These are phyloP conservation scores for Themeda triandra DNA, from an alignment of 176 grass and related monocot species.

Conservation along the genomic window DNA sequence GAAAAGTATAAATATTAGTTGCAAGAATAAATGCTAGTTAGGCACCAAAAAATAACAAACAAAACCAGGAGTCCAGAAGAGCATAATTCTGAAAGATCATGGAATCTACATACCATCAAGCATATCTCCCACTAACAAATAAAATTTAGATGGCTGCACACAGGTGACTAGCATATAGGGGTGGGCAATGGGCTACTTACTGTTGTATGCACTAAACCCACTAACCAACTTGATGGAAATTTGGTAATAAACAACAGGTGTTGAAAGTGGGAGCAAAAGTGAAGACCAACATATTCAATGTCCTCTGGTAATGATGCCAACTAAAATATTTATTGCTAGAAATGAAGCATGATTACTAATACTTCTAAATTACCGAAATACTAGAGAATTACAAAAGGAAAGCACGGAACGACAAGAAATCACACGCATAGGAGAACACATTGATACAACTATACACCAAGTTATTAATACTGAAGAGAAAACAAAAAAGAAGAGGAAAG, in stretches of 20 bases:
- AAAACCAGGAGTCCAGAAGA: not conserved
- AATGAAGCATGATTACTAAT: not conserved
- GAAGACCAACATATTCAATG: conserved; percentile 17
- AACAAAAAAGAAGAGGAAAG: conserved; percentile 4
- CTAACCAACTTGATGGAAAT: conserved; percentile 16
- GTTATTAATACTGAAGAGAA: not conserved
- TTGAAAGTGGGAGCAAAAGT: conserved; percentile 2
- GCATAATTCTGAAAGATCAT: conserved; percentile 8
- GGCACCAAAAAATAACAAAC: not conserved
- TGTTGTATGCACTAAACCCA: conserved; percentile 14
- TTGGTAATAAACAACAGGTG: not conserved
- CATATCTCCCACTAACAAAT: not conserved
- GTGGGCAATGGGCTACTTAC: not conserved
- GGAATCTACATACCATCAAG: not conserved
- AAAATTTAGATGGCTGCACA: conserved; percentile 9
- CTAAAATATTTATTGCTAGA: not conserved
- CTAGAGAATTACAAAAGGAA: not conserved
- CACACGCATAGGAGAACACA: not conserved
- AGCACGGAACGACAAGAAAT: not conserved
- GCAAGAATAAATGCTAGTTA: conserved; percentile 6
- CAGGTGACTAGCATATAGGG: conserved; percentile 3
- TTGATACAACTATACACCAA: not conserved
- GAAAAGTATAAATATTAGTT: not conserved
- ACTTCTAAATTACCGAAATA: not conserved
- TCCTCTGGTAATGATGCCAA: conserved; percentile 25